These are phyloP conservation scores for Boechera retrofracta DNA, from an alignment of 345 rosid genomes.

Conservation along the genomic window DNA sequence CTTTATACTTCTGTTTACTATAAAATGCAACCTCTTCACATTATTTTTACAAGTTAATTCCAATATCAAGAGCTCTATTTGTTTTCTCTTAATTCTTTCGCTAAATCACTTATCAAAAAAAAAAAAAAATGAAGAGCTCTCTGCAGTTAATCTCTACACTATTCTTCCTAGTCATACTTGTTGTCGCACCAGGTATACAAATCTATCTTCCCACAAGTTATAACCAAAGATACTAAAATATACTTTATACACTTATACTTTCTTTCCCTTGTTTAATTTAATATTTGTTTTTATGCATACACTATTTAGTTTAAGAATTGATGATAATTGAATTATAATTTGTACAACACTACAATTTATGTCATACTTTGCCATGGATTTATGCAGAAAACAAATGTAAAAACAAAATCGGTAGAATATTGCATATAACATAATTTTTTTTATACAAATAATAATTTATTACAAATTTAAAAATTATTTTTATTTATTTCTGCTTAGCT, in stretches of 20 bases:
- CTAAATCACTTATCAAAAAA: background rate
- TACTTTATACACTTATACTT: too few species aligned
- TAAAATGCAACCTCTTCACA: background rate
- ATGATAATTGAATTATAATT: too few species aligned
- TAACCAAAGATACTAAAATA: background rate
- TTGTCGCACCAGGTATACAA: background rate
- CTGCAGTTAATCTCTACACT: background rate
- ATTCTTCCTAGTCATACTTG: background rate
- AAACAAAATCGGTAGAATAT: too few species aligned
- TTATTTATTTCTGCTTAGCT: background rate
- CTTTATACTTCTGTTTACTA: background rate
- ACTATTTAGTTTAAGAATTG: too few species aligned
- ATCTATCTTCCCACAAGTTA: background rate
- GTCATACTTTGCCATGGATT: too few species aligned
- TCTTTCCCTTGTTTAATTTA: too few species aligned
- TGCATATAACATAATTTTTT: too few species aligned
- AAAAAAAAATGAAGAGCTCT: slow-evolving; percentile 5
- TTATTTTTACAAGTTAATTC: background rate
- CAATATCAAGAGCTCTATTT: background rate
- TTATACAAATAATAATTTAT: too few species aligned
- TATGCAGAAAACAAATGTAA: too few species aligned
- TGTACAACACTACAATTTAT: too few species aligned
- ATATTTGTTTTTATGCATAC: too few species aligned
- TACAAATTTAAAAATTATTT: too few species aligned
- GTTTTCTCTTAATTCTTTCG: background rate